Evolutionary conservation across 768 basidiomycete genomes (phyloP).

Genomic region (Suillus occidentalis): DNA sequence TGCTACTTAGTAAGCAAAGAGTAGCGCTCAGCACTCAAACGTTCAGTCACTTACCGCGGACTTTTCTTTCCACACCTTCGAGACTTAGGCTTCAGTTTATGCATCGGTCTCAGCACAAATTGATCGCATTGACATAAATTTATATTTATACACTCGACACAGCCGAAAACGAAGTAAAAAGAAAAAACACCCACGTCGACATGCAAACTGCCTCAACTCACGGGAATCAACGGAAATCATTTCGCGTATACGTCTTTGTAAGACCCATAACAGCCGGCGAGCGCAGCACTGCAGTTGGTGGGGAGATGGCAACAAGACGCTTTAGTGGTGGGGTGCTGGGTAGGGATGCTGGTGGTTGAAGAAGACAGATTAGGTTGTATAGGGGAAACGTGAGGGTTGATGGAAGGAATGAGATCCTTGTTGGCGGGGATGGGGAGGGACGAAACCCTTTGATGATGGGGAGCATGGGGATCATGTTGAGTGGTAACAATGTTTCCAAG

Average conservation of each 20-base stretch:
- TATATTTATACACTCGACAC: no score
- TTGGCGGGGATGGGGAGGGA: constrained; percentile 23
- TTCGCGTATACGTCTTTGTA: constrained; percentile 78
- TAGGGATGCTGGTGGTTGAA: constrained; percentile 38
- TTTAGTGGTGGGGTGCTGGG: constrained; percentile 53
- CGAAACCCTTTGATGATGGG: constrained; percentile 4
- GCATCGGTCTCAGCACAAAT: no score
- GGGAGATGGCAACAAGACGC: constrained; percentile 62
- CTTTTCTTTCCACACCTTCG: no score
- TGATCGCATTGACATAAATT: no score
- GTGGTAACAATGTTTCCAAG: background rate
- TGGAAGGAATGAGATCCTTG: constrained; percentile 34
- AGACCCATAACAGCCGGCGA: constrained; percentile 74
- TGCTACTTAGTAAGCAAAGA: no score
- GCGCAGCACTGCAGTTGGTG: constrained; percentile 66
- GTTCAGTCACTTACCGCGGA: no score
- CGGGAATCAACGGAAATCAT: constrained; percentile 86
- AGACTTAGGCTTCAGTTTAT: no score
- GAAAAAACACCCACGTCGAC: constrained; percentile 55
- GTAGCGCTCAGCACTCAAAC: no score
- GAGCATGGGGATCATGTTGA: background rate
- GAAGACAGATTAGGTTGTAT: constrained; percentile 46
- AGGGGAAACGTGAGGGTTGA: constrained; percentile 46
- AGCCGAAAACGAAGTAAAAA: background rate
- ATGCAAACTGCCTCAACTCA: constrained; percentile 73